A percentile compares a stretch with the other conserved stretches of the same genome.
Evolutionary conservation across 179 eudicot genomes (phyloP).

Genomic region (Silene noctiflora): DNA sequence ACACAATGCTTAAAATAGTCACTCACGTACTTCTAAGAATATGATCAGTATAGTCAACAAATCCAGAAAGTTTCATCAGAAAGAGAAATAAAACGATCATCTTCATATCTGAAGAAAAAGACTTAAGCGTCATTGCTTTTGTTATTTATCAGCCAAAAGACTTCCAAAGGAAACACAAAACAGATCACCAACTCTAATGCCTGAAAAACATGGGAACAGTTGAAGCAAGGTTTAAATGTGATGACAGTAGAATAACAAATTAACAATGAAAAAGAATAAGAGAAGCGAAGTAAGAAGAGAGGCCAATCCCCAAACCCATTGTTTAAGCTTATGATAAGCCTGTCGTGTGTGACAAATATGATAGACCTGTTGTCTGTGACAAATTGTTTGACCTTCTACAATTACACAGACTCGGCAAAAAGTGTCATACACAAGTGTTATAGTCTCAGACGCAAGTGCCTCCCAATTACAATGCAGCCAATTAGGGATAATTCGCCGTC

Average conservation of each 20-base stretch:
- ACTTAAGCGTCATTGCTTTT: conserved; percentile 1
- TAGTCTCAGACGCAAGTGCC: no score
- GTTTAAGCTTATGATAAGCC: no score
- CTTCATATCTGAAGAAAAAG: background rate
- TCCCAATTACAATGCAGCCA: no score
- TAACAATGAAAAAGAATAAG: background rate
- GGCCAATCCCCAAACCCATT: no score
- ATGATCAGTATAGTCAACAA: background rate
- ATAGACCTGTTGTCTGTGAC: no score
- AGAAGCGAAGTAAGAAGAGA: no score
- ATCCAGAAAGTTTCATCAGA: background rate
- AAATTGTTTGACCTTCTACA: no score
- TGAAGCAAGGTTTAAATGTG: background rate
- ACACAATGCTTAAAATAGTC: background rate
- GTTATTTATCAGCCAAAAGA: conserved; percentile 13
- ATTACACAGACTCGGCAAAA: no score
- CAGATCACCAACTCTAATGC: conserved; percentile 28
- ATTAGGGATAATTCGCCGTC: no score
- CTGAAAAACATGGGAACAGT: conserved; percentile 27
- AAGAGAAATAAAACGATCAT: background rate
- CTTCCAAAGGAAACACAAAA: background rate
- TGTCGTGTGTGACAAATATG: no score
- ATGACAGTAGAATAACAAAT: background rate
- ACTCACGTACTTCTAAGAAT: conserved; percentile 6
- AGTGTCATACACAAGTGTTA: no score